A percentile compares a stretch with the other conserved stretches of the same genome.
phyloP scores from a whole-genome alignment of 345 rosid genomes.

The Aquilaria yunnanensis region DNA sequence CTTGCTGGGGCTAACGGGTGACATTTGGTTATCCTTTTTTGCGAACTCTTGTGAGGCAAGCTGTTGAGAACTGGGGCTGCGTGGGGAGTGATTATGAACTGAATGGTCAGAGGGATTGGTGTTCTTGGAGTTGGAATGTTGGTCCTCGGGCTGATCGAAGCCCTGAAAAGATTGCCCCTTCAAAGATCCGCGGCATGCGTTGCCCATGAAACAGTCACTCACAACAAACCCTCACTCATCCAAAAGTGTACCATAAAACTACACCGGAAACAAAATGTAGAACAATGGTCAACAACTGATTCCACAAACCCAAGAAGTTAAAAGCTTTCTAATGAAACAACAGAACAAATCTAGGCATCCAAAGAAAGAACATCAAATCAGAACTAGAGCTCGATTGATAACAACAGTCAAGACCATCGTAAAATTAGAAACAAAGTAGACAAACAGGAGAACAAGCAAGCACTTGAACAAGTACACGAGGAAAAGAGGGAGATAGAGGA shows the following conservation, averaged over 20 bases:
- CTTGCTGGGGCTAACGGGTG: constrained; percentile 32
- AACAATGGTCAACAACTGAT: no score
- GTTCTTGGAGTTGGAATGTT: constrained; percentile 29
- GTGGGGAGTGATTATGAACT: constrained; percentile 13
- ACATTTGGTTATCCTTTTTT: constrained; percentile 27
- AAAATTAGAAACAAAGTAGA: no score
- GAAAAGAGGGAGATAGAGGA: no score
- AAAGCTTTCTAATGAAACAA: no score
- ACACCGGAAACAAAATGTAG: no score
- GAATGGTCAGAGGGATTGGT: constrained; percentile 40
- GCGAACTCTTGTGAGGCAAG: constrained; percentile 24
- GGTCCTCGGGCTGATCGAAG: constrained; percentile 62
- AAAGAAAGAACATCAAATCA: no score
- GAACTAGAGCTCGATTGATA: no score
- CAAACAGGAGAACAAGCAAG: no score
- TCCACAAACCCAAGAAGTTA: no score
- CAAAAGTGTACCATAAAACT: constrained; percentile 3
- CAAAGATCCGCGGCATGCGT: constrained; percentile 94
- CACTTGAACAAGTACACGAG: no score
- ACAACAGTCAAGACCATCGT: no score
- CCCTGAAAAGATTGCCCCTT: constrained; percentile 74
- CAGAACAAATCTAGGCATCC: no score
- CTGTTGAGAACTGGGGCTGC: constrained; percentile 28
- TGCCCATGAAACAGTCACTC: constrained; percentile 87
- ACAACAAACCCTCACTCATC: constrained; percentile 37